Evolutionary conservation across 2,329 filamentous ascomycete genomes (phyloP).

Genomic region (Colletotrichum scovillei): DNA sequence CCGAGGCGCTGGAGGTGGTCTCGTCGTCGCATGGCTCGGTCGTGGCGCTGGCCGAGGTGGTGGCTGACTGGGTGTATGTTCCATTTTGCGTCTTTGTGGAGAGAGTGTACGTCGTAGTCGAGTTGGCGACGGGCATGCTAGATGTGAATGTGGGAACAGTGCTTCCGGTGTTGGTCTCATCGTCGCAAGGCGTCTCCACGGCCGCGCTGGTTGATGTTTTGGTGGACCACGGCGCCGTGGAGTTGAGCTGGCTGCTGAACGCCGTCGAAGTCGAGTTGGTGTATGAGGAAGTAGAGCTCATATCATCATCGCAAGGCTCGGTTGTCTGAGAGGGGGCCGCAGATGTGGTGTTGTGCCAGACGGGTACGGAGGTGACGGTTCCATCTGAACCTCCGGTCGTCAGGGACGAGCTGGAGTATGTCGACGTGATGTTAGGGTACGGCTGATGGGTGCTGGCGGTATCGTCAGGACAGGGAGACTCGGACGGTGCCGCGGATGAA

Average conservation of each 20-base stretch:
- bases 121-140: not conserved
- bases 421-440: conserved; percentile 5
- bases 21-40: not conserved
- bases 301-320: conserved; percentile 25
- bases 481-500: not conserved
- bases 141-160: not conserved
- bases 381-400: not conserved
- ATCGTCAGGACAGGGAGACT: conserved; percentile 4
- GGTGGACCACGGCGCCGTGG: not conserved
- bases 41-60: not conserved
- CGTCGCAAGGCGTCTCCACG: not conserved
- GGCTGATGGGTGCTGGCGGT: not conserved
- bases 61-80: not conserved
- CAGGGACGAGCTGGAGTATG: not conserved
- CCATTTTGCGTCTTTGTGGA: not conserved
- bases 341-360: conserved; percentile 2
- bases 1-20: not conserved
- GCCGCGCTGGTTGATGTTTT: not conserved
- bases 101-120: not conserved
- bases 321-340: not conserved
- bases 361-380: not conserved
- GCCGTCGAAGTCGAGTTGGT: not conserved
- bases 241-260: not conserved
- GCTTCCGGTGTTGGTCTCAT: not conserved
- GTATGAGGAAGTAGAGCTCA: not conserved